Conservation (phyloP, 2,329 filamentous ascomycete genomes). For the Verticillium isaacii region DNA sequence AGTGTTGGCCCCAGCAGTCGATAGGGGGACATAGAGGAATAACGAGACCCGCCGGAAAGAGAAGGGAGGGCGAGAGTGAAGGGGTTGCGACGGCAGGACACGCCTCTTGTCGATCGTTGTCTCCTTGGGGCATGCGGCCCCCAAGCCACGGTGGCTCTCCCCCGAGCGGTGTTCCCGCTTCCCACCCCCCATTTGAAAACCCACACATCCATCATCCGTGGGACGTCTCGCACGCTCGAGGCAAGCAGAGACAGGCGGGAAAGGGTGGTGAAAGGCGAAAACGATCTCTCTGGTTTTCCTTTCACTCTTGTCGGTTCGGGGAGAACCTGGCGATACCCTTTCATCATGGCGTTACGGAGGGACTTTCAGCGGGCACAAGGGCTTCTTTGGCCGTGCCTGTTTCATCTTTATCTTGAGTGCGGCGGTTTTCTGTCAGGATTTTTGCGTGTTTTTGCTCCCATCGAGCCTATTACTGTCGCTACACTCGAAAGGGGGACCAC, state of each 20-base stretch:
- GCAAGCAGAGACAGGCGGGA: neutral
- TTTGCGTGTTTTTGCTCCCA: neutral
- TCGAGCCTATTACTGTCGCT: neutral
- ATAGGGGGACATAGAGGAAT: neutral
- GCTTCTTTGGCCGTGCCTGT: conserved; percentile 1
- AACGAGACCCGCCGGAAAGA: neutral
- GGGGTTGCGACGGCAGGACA: neutral
- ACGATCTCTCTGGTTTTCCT: neutral
- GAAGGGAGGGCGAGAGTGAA: neutral
- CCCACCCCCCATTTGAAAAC: neutral
- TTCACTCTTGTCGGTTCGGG: conserved; percentile 2
- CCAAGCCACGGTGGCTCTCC: neutral
- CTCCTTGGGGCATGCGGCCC: neutral
- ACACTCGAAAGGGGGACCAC: neutral
- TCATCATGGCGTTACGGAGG: conserved; percentile 10
- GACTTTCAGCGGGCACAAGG: neutral
- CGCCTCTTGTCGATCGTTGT: neutral
- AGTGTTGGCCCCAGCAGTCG: neutral
- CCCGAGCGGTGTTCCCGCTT: neutral
- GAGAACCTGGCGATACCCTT: conserved; percentile 14
- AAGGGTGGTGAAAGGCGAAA: neutral
- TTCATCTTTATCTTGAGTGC: neutral
- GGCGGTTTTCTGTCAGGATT: neutral
- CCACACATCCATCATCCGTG: neutral
- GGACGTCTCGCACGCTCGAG: neutral